Base-by-base conservation (phyloP, 2,329 filamentous ascomycete genomes). In the Tolypocladium tropicale region DNA sequence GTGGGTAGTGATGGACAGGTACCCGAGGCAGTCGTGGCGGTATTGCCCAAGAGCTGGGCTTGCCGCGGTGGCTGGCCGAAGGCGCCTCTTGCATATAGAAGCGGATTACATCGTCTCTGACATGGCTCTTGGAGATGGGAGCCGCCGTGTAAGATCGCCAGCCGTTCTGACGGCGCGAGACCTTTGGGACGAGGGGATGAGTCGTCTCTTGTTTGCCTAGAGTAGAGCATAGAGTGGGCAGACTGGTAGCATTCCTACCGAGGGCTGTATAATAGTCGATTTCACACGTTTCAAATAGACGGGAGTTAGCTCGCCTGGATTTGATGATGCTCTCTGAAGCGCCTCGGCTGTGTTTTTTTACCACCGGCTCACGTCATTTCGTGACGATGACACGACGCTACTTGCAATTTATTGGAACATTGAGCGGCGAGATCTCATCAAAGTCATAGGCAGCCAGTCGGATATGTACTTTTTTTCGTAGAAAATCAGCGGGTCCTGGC, bases 191-290 rank as follows among this genome's bases (percentile, higher is more conserved):
- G 52, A 43, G 16, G 48, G 57, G 21, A 36, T 54, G 28, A 6
- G 52, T 51, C 53, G 34, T 57, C 52, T 56, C 51, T 56, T 56
- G 55, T 59, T 60, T 60, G 56, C 57, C 57, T 58, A 59, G 57
- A 57, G 56, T 57, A 62, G 58, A 61, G 54, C 58, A 65, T 64
- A 61, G 60, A 61, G 59, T 37, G 60, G 54, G 56, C 55, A 59
- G 59, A 58, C 37, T 56, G 54, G 59, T 57, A 60, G 58, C 56
- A 53, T 57, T 56, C 55, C 58, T 57, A 57, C 56, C 58, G 49
- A 59, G 60, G 63, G 61, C 60, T 68, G 66, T 68, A 68, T 63
- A 65, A 64, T 68, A 67, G 64, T 66, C 59, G 57, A 57, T 63
- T 63, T 67, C 37, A 46, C 56, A 49, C 46, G 49, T 60, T 56